Conservation (phyloP, 2,329 filamentous ascomycete species). For the Sordariomycetes sp. region DNA sequence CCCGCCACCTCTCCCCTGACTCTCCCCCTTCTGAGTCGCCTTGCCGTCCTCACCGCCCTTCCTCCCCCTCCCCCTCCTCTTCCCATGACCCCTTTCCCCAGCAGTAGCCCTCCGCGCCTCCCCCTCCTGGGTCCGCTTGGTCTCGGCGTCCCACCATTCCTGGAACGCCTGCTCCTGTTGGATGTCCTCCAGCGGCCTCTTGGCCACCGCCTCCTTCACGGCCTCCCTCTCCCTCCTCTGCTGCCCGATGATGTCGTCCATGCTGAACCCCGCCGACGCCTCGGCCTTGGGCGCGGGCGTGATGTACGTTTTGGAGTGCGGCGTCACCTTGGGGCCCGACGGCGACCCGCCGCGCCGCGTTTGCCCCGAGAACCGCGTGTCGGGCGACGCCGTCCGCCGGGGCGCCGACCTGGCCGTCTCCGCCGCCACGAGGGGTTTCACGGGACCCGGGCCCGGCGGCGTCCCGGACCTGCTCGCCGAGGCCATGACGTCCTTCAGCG, state of each 20-base stretch:
- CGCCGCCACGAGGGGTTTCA: slow-evolving; percentile 31
- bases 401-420: slow-evolving; percentile 28
- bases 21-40: not conserved
- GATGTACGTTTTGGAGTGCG: slow-evolving; percentile 52
- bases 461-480: slow-evolving; percentile 11
- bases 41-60: not conserved
- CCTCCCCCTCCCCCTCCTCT: not conserved
- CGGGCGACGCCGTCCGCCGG: slow-evolving; percentile 45
- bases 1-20: not conserved
- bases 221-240: slow-evolving; percentile 77
- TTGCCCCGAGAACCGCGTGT: slow-evolving; percentile 53
- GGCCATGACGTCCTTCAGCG: slow-evolving; percentile 35
- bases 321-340: slow-evolving; percentile 23
- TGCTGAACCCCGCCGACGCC: slow-evolving; percentile 56
- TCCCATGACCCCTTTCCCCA: not conserved
- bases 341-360: slow-evolving; percentile 20
- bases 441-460: slow-evolving; percentile 11
- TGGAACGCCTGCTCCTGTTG: slow-evolving; percentile 96
- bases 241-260: slow-evolving; percentile 81
- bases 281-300: slow-evolving; percentile 49
- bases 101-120: slow-evolving; percentile 29
- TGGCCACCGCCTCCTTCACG: slow-evolving; percentile 74
- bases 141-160: slow-evolving; percentile 91
- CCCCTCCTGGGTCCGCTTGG: slow-evolving; percentile 56
- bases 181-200: slow-evolving; percentile 85